These are phyloP conservation scores for Scleromitrula shiraiana DNA, from an alignment of 2,329 filamentous ascomycete species.

Conservation along the genomic window DNA sequence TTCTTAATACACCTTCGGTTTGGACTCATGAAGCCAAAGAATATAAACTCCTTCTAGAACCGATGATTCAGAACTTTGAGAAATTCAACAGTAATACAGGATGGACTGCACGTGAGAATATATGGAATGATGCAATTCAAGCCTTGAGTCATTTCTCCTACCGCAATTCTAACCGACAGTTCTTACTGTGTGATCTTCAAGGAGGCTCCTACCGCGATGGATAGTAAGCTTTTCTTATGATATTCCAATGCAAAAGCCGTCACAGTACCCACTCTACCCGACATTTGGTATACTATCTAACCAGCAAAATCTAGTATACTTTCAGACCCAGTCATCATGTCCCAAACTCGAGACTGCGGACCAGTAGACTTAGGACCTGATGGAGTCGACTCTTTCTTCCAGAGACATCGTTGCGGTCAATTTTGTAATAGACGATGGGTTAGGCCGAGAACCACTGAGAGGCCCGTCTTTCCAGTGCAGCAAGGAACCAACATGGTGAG, in stretches of 20 bases:
- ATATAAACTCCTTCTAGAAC: neutral
- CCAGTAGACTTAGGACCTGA: slow-evolving; percentile 7
- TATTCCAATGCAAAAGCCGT: too few species aligned
- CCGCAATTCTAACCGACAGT: neutral
- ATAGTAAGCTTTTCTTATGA: neutral
- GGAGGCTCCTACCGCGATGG: slow-evolving; percentile 8
- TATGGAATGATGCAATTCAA: slow-evolving; percentile 7
- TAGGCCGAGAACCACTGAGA: neutral
- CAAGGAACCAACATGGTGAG: neutral
- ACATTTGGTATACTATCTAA: neutral
- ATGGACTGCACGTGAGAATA: neutral
- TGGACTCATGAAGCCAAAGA: neutral
- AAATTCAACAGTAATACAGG: slow-evolving; percentile 12
- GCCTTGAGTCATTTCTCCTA: slow-evolving; percentile 12
- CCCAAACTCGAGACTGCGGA: neutral
- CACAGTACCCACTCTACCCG: neutral
- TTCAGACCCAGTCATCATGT: slow-evolving; percentile 11
- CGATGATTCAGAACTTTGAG: slow-evolving; percentile 10
- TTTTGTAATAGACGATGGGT: slow-evolving; percentile 4
- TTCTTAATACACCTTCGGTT: slow-evolving; percentile 2
- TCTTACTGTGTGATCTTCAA: slow-evolving; percentile 10
- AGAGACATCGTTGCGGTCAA: slow-evolving; percentile 1
- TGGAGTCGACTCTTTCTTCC: slow-evolving; percentile 6
- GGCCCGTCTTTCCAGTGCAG: neutral
- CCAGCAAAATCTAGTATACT: slow-evolving; percentile 5